A percentile compares a stretch with the other conserved stretches of the same genome.
phyloP scores from a whole-genome alignment of 2,329 filamentous ascomycete genomes.

The Coniochaeta sp. region DNA sequence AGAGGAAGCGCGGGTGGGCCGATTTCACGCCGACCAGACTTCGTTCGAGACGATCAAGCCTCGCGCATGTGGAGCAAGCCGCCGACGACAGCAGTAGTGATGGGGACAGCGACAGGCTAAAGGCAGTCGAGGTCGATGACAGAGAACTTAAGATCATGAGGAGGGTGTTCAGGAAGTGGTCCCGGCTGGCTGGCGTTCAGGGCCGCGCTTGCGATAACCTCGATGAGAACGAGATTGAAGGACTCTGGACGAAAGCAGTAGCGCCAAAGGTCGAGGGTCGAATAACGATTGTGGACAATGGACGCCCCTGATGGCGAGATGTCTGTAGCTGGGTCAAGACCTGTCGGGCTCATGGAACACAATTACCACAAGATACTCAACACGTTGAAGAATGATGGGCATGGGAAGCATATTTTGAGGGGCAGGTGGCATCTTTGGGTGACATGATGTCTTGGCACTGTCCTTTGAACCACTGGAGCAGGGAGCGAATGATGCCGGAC shows the following conservation, averaged over 20 bases:
- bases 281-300: constrained; percentile 47
- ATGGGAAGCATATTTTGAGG: neutral
- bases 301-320: neutral
- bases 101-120: constrained; percentile 15
- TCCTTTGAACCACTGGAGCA: neutral
- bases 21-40: constrained; percentile 27
- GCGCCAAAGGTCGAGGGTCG: constrained; percentile 70
- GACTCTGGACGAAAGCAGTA: constrained; percentile 75
- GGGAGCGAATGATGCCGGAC: neutral
- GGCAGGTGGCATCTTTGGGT: too few species aligned
- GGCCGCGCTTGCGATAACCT: constrained; percentile 45
- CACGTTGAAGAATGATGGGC: neutral
- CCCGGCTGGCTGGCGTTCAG: constrained; percentile 56
- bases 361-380: neutral
- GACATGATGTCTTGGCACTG: neutral
- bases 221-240: constrained; percentile 49
- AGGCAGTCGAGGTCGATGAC: constrained; percentile 27
- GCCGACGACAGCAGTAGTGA: constrained; percentile 25
- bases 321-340: neutral
- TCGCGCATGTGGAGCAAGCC: constrained; percentile 34
- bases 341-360: neutral
- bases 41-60: constrained; percentile 22
- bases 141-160: constrained; percentile 57
- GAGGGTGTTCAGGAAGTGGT: constrained; percentile 67
- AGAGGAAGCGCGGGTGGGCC: constrained; percentile 22